Base-by-base conservation (phyloP, 768 basidiomycete genomes). In the Xerocomus spinulosus region DNA sequence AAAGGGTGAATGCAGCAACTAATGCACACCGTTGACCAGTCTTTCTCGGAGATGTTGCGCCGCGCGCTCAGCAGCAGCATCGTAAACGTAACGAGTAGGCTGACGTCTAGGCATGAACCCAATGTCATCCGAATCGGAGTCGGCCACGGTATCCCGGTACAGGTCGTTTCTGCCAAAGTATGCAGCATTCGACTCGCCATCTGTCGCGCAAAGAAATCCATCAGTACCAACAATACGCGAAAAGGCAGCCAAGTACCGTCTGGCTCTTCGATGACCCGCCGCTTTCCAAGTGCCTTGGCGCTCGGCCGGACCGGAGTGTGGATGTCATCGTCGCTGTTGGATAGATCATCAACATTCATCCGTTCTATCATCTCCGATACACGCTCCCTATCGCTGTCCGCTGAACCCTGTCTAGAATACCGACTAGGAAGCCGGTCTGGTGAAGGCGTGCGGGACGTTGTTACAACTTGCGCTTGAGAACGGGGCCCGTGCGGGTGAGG, bases 251-350 rank as follows among this genome's bases (percentile, higher is more conserved):
- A 40, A 21, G 30, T 45, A 79, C 79, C 68, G 29, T 79, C 78
- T 23, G 65, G 50, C 9, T 72, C 72, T 41, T 80, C 78, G 9
- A 82, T 66, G 14, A 83, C 79, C 56, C 73, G 77, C 55, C 88
- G 77, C 70, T 95, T 96, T 15, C 92, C 92, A 2, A 93, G 75
- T 4, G 92, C 91, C 64, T 94, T 96, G 29, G 79, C 85, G 62
- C 89, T 92, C 1, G 88, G 92, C 53, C 76, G 74, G 10, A 73
- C 58, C n/a, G 77, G 79, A 13, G 70, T 64, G 41, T 45, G 51
- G 13, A 59, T 44, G 4, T 71, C 60, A 5, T 65, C 69, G 14
- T 73, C 72, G 46, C 49, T 55, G 42, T 52, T 20, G 17, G 41
- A 47, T 29, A 20, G 14, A 21, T 57, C 52, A 14, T 65, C 58